Base-by-base conservation (phyloP, 1,284 basidiomycete species). In the Ceratobasidium sp. region DNA sequence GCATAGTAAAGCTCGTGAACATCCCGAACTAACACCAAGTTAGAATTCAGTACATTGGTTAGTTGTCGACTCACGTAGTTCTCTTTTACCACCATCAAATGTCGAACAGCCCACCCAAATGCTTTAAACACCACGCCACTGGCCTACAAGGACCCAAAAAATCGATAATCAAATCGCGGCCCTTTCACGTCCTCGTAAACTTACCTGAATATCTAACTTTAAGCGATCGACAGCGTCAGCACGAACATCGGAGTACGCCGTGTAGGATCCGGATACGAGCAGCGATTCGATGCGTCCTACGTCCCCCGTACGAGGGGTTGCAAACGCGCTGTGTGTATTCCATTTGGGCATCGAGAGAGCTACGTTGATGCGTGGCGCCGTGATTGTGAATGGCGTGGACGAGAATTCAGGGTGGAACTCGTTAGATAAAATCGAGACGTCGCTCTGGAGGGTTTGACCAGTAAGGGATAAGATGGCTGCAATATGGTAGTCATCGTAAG, bases 1-100 rank as follows among this genome's bases (percentile, higher is more conserved):
- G 87, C 0, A 95, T 97, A 7, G 91, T 91, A 81, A 96, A 98
- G 80, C 96, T 93, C 0, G 95, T 97, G 83, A 96, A 98, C 3
- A 89, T 88, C 22, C 96, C 96, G 76, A 97, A 91, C 70, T 73
- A 25, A 51, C 40, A 62, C 43, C 22, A 29, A 4, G 32, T 62
- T n/a, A 49, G 44, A 7, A 6, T 22, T 62, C 29, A 32, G 22
- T 1, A 46, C 9, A 59, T 9, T 15, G n/a, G 34, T 62, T n/a
- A 13, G 9, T n/a, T 19, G 29, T 2, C 22, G 17, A 61, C 70
- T 40, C 34, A 73, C 70, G 83, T 98, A 98, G 82, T 98, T 97
- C 80, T 97, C 95, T 74, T 92, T 90, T 70, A 97, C 81, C 62
- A 92, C 90, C 90, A 98, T 93, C 80, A 96, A 87, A 81, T 95